Conservation (phyloP, 306 rosid species). For the Vigna unguiculata region DNA sequence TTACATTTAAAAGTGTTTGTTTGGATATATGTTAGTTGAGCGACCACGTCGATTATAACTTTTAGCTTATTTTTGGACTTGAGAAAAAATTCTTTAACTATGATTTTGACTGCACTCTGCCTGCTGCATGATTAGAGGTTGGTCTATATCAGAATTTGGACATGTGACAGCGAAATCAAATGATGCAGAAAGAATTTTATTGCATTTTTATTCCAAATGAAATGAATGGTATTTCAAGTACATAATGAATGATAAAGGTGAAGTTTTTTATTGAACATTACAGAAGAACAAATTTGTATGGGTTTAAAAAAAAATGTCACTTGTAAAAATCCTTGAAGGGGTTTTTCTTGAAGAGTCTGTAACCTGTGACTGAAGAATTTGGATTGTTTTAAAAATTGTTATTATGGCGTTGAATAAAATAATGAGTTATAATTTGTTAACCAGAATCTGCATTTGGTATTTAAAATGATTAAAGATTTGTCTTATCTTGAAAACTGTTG, state of each 20-base stretch:
- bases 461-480: conserved; percentile 30
- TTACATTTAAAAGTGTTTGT: not conserved
- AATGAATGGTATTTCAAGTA: conserved; percentile 13
- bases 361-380: too few species aligned
- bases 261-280: too few species aligned
- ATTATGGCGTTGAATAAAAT: too few species aligned
- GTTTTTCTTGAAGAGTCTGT: too few species aligned
- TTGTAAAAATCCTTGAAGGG: not conserved
- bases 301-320: too few species aligned
- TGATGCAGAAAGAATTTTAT: conserved; percentile 5
- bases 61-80: not conserved
- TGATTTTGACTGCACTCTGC: not conserved
- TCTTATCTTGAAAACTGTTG: conserved; percentile 50
- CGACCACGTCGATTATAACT: not conserved
- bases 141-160: conserved; percentile 11
- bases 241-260: not conserved
- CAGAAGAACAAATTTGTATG: too few species aligned
- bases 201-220: conserved; percentile 1
- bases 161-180: not conserved
- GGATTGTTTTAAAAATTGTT: too few species aligned
- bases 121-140: conserved; percentile 10
- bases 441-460: not conserved
- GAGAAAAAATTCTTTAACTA: not conserved
- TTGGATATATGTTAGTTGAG: not conserved
- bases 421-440: too few species aligned